A percentile compares a stretch with the other conserved stretches of the same genome.
These are phyloP conservation scores for Cardamine resedifolia DNA, from an alignment of 345 rosid species.

Conservation along the genomic window DNA sequence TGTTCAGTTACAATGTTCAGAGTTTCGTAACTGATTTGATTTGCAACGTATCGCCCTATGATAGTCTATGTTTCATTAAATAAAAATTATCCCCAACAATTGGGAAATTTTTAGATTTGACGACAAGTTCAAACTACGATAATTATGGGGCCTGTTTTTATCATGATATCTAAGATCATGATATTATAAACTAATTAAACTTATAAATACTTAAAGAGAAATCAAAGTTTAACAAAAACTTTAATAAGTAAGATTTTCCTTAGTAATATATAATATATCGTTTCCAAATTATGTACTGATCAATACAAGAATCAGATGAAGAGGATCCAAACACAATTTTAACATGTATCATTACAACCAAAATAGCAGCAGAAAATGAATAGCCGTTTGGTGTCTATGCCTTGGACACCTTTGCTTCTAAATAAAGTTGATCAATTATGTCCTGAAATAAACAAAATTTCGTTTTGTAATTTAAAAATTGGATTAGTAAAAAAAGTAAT, in stretches of 20 bases:
- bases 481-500: not conserved
- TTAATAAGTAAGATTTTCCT: not conserved
- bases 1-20: too few relatives aligned
- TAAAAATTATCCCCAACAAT: too few relatives aligned
- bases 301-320: conserved; percentile 9
- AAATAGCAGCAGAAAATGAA: conserved; percentile 19
- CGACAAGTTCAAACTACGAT: not conserved
- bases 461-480: not conserved
- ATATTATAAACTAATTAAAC: not conserved
- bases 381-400: conserved; percentile 36
- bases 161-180: not conserved
- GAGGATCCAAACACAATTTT: conserved; percentile 8
- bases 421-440: conserved; percentile 62
- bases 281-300: not conserved
- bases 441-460: conserved; percentile 41
- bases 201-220: not conserved
- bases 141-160: not conserved
- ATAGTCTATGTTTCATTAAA: too few relatives aligned
- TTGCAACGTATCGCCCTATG: too few relatives aligned
- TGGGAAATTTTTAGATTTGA: not conserved
- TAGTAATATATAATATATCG: not conserved
- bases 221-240: not conserved
- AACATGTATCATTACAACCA: conserved; percentile 12
- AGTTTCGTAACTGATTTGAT: too few relatives aligned
- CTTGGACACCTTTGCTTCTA: conserved; percentile 62